Evolutionary conservation across 345 rosid species (phyloP).

Genomic region (Lepidium africanum): DNA sequence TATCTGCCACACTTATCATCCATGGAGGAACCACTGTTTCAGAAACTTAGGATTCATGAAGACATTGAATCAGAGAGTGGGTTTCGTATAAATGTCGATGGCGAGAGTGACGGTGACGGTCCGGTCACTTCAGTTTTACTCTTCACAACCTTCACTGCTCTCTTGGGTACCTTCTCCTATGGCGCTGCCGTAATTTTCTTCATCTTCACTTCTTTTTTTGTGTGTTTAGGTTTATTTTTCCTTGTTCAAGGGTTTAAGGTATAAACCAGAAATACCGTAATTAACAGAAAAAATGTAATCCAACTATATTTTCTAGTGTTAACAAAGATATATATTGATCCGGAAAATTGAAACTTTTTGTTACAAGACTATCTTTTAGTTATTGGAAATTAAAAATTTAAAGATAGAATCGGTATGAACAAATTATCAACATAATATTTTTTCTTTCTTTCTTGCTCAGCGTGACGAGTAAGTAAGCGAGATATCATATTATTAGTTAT

Average conservation of each 20-base stretch:
- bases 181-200: slow-evolving; percentile 27
- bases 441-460: not conserved
- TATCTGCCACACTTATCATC: not conserved
- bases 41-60: slow-evolving; percentile 4
- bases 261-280: too few species aligned
- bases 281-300: too few species aligned
- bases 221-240: not conserved
- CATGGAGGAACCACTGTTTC: slow-evolving; percentile 29
- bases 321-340: too few species aligned
- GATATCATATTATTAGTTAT: not conserved
- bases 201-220: not conserved
- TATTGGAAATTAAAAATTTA: not conserved
- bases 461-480: not conserved
- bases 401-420: too few species aligned
- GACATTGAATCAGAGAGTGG: slow-evolving; percentile 12
- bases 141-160: slow-evolving; percentile 23
- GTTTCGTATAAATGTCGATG: not conserved
- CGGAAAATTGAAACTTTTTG: not conserved
- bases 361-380: not conserved
- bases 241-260: not conserved
- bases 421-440: not conserved
- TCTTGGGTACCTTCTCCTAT: slow-evolving; percentile 28
- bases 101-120: slow-evolving; percentile 7
- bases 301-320: too few species aligned
- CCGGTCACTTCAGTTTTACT: slow-evolving; percentile 23